phyloP scores from a whole-genome alignment of 805 yeast species.

The Starmera dryadoides region DNA sequence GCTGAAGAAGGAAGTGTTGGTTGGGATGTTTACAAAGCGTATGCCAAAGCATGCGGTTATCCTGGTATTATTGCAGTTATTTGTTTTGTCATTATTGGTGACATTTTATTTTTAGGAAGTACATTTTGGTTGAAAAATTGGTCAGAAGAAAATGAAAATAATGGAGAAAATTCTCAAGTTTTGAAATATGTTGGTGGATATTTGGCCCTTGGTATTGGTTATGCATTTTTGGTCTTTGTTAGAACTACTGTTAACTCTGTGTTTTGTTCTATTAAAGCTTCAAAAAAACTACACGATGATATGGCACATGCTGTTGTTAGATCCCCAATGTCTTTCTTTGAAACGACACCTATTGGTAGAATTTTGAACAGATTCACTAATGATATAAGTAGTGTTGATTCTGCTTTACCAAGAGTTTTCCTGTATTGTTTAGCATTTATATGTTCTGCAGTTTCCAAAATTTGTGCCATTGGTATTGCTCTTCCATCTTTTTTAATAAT shows the following conservation, averaged over 20 bases:
- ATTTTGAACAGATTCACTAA: constrained; percentile 58
- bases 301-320: constrained; percentile 48
- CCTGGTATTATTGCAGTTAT: constrained; percentile 38
- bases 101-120: constrained; percentile 32
- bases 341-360: constrained; percentile 63
- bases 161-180: constrained; percentile 36
- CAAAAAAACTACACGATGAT: constrained; percentile 44
- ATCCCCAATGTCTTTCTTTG: constrained; percentile 63
- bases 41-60: constrained; percentile 53
- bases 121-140: constrained; percentile 64
- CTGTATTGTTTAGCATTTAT: constrained; percentile 36
- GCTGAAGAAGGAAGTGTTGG: constrained; percentile 57
- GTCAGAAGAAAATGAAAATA: constrained; percentile 46
- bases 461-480: constrained; percentile 42
- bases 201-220: constrained; percentile 45
- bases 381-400: constrained; percentile 53
- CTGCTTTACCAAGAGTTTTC: constrained; percentile 47
- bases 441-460: constrained; percentile 40
- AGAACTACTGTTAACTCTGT: constrained; percentile 43
- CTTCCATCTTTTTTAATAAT: constrained; percentile 49
- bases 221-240: constrained; percentile 39
- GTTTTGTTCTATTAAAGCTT: constrained; percentile 48
- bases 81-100: constrained; percentile 26
- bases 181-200: constrained; percentile 44
- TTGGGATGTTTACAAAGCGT: constrained; percentile 42